phyloP scores from a whole-genome alignment of 2,329 filamentous ascomycete species.

The Pseudogymnoascus sp. region DNA sequence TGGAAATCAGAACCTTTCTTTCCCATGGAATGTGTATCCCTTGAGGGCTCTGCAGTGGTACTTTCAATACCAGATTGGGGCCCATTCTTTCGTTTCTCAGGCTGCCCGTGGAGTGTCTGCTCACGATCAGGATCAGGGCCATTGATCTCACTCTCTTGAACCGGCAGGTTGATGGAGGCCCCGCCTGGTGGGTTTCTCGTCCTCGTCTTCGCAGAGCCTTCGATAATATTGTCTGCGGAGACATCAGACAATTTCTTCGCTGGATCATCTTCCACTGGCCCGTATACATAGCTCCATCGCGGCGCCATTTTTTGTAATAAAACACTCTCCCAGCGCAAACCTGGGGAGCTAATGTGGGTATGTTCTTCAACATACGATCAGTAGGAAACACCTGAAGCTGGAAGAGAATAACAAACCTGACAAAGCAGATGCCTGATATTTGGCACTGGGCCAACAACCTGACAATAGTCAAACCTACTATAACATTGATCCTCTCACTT shows the following conservation, averaged over 20 bases:
- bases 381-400: not conserved
- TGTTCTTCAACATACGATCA: not conserved
- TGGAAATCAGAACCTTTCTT: not conserved
- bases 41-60: not conserved
- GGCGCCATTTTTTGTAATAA: not conserved
- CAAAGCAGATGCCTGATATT: not conserved
- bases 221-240: not conserved
- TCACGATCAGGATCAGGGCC: not conserved
- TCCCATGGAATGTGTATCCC: not conserved
- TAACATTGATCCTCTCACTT: not conserved
- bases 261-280: not conserved
- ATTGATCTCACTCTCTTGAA: not conserved
- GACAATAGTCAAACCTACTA: not conserved
- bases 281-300: not conserved
- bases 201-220: not conserved
- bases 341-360: not conserved
- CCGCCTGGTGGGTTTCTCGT: not conserved
- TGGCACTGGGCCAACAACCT: not conserved
- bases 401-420: not conserved
- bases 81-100: not conserved
- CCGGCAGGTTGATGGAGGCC: no score
- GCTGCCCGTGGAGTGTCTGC: not conserved
- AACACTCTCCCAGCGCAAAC: not conserved
- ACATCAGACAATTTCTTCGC: not conserved
- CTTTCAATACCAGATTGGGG: not conserved